Evolutionary conservation across 495 filamentous ascomycete species (phyloP), one percentile per base, ranked within the genome.

Genomic region (Glonium stellatum): DNA sequence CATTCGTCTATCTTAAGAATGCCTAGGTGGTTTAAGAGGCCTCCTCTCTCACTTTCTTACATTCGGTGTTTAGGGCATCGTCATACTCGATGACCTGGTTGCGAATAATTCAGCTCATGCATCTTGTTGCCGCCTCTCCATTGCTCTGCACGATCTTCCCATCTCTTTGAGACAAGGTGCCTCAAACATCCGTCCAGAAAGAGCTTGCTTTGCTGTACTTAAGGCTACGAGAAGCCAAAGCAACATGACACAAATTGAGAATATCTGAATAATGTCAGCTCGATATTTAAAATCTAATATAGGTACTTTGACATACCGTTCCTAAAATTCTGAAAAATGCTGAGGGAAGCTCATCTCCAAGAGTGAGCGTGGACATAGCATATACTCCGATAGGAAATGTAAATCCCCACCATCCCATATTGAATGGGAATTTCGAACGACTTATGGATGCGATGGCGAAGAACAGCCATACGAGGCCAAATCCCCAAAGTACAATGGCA

Each of bases 321-420:
- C 58, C 53, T n/a, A 84, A 57, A 0, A 85, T 71, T n/a, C 71
- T 64, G 60, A 85, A 84, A 65, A 86, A 81, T 5, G 34, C 53
- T 5, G 78, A 84, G 1, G 72, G 71, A 41, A 84, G 65, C 60
- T 82, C 80, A 36, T 71, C 59, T 4, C 74, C 81, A 8, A 85
- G 60, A 47, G 73, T 67, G 12, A 68, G 71, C 0, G 83, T 84
- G 23, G 75, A 73, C 5, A 74, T 64, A 0, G 82, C 74, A 63
- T 79, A 83, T n/a, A 79, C 79, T 5, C 67, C 82, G 23, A 85
- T 60, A 0, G 84, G 84, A 54, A 86, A 87, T 1, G 77, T 82
- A 53, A 86, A 85, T 4, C 78, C 79, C 84, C 84, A 87, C 83
- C 83, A 86, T 0, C 83, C 84, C 65, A 85, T 80, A 55, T 85